Evolutionary conservation across 352 stramenopile species (phyloP).

Genomic region (Globisporangium nodosum): DNA sequence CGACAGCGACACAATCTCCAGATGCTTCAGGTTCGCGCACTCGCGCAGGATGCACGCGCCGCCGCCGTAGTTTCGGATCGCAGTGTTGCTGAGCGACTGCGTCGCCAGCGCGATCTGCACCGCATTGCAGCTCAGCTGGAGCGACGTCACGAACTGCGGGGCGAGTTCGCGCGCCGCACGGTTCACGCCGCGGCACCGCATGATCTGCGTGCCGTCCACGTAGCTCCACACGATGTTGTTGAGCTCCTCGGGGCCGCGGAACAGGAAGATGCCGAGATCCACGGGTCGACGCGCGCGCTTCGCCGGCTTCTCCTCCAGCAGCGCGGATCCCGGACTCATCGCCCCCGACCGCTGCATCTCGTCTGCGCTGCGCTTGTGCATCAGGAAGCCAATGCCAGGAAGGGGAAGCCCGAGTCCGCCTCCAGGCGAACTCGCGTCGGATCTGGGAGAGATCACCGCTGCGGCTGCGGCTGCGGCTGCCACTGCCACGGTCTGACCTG

Average conservation of each 20-base stretch:
- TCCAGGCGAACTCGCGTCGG: too few species aligned
- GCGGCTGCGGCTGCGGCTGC: background rate
- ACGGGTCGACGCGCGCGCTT: conserved; percentile 12
- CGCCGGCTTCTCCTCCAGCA: conserved; percentile 17
- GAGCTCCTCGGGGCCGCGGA: conserved; percentile 59
- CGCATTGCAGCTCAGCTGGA: conserved; percentile 79
- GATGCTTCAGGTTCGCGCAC: conserved; percentile 56
- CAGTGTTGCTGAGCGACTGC: background rate
- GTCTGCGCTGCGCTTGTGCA: conserved; percentile 31
- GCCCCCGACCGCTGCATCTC: conserved; percentile 30
- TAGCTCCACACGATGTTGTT: conserved; percentile 75
- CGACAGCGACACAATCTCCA: conserved; percentile 78
- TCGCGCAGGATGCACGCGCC: conserved; percentile 43
- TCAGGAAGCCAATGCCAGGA: conserved; percentile 29
- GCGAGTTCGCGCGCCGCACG: conserved; percentile 34
- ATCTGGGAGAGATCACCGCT: background rate
- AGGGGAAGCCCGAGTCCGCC: conserved; percentile 10
- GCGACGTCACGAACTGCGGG: conserved; percentile 61
- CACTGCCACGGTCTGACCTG: too few species aligned
- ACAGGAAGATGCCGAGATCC: conserved; percentile 44
- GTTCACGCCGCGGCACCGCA: conserved; percentile 55
- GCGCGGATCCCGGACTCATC: conserved; percentile 14
- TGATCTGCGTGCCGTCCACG: conserved; percentile 72
- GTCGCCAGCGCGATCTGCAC: conserved; percentile 56
- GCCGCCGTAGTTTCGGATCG: background rate